Conservation (phyloP, 805 yeast genomes). For the Barnettozyma vustinii region DNA sequence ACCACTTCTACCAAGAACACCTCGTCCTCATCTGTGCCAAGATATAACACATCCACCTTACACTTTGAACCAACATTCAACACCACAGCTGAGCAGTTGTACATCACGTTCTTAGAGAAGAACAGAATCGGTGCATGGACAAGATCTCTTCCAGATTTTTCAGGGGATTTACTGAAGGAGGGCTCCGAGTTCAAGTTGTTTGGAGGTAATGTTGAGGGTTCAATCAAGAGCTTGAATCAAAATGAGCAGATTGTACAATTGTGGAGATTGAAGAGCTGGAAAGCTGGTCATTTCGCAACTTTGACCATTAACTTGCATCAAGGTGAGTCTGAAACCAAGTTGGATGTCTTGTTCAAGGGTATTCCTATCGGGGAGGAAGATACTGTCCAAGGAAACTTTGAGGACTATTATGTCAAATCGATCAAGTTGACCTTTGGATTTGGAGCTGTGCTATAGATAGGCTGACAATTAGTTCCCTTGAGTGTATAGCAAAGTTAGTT, state of each 20-base stretch:
- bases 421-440: constrained; percentile 92
- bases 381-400: constrained; percentile 75
- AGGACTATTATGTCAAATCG: constrained; percentile 82
- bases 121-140: constrained; percentile 88
- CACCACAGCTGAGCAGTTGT: constrained; percentile 84
- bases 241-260: constrained; percentile 58
- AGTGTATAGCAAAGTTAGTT: background rate
- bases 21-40: constrained; percentile 36
- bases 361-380: constrained; percentile 96
- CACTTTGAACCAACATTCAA: constrained; percentile 76
- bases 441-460: constrained; percentile 71
- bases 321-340: constrained; percentile 78
- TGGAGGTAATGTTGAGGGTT: constrained; percentile 83
- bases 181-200: constrained; percentile 67
- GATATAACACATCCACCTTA: constrained; percentile 76
- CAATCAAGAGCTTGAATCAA: constrained; percentile 52
- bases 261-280: constrained; percentile 93
- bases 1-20: constrained; percentile 12
- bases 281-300: constrained; percentile 70
- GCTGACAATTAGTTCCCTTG: background rate
- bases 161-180: constrained; percentile 38
- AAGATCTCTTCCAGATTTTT: constrained; percentile 57
- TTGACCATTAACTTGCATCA: constrained; percentile 64
- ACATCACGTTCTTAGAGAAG: constrained; percentile 68
- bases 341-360: constrained; percentile 76